Evolutionary conservation across 192 early-diverging fungal species (phyloP).

Genomic region (Coemansia erecta): DNA sequence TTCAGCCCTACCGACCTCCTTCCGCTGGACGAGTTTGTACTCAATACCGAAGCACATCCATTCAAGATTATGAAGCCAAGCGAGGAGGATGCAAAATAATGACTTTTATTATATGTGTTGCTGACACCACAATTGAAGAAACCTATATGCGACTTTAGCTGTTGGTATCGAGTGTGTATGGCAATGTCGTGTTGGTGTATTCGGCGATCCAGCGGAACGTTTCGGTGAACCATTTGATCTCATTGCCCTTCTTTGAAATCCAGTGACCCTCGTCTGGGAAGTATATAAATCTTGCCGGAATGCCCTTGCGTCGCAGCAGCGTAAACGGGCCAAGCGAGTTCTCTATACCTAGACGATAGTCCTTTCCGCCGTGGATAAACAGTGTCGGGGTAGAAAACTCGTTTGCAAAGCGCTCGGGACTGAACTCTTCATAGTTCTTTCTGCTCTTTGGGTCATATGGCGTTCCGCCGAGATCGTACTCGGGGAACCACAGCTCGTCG

Average conservation of each 20-base stretch:
- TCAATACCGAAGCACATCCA: constrained; percentile 96
- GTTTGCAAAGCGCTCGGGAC: constrained; percentile 62
- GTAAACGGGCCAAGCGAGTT: constrained; percentile 73
- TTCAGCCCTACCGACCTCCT: constrained; percentile 67
- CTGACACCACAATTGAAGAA: neutral
- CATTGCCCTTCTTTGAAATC: constrained; percentile 65
- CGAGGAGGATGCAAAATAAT: neutral
- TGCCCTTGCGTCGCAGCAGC: constrained; percentile 64
- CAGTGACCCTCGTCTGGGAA: constrained; percentile 74
- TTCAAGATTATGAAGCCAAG: constrained; percentile 47
- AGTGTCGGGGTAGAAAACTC: constrained; percentile 74
- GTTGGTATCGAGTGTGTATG: constrained; percentile 4
- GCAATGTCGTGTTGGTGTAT: constrained; percentile 24
- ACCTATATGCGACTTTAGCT: no score
- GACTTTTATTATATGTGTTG: neutral
- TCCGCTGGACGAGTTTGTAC: constrained; percentile 78
- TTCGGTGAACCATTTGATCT: constrained; percentile 65
- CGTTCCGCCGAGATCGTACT: constrained; percentile 71
- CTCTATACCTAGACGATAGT: constrained; percentile 63
- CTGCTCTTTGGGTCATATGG: constrained; percentile 56
- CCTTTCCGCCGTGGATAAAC: constrained; percentile 68
- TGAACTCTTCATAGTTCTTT: constrained; percentile 60
- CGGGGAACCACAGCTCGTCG: constrained; percentile 78
- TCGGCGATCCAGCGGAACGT: constrained; percentile 59
- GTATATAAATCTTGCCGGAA: constrained; percentile 63